Base-by-base conservation (phyloP, 1,284 basidiomycete genomes). In the Sparassis latifolia region DNA sequence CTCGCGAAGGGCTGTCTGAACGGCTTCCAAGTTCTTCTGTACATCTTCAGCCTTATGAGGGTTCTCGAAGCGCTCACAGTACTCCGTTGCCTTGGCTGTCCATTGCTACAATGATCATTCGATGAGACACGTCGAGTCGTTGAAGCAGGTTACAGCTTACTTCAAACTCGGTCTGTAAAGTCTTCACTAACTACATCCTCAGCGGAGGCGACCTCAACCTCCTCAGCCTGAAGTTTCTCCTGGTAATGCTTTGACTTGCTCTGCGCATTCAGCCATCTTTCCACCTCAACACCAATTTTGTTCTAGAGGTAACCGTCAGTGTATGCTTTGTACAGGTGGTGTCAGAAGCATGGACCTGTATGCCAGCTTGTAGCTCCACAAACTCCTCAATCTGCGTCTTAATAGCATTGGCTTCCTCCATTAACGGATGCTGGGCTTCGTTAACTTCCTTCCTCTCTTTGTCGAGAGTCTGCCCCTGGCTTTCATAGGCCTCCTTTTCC, bases 1-100 rank as follows among this genome's bases (percentile, higher is more conserved):
- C 56, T 84, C 81, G 52, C 79, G 74, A 54, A 95, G 69, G 0
- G 89, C 84, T 32, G 71, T 73, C 56, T 86, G 72, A 3, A 88
- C 76, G 1, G 81, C 80, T 2, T 82, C 75, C 20, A 87, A 73
- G 47, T 82, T 76, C 7, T 78, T 76, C 52, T 86, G 61, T 32
- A 95, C 74, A 10, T 74, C 74, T 0, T 75, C 74, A 0, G 75
- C 66, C 31, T 71, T 74, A 30, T 86, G 80, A 7, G 77, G 78
- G 48, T 82, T 82, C 12, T 75, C 69, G 31, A 86, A 71, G 7
- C 76, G 76, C 27, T 71, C 76, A 58, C 81, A 91, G 62, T 80
- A 84, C 58, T 82, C 66, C 37, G 75, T 64, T 4, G 91, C 92
- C 44, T 78, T 76, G 4, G 63, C 68, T 1, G 78, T 80, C 85